Base-by-base conservation (phyloP, 139 green algal species). In the Ettlia oleoabundans region DNA sequence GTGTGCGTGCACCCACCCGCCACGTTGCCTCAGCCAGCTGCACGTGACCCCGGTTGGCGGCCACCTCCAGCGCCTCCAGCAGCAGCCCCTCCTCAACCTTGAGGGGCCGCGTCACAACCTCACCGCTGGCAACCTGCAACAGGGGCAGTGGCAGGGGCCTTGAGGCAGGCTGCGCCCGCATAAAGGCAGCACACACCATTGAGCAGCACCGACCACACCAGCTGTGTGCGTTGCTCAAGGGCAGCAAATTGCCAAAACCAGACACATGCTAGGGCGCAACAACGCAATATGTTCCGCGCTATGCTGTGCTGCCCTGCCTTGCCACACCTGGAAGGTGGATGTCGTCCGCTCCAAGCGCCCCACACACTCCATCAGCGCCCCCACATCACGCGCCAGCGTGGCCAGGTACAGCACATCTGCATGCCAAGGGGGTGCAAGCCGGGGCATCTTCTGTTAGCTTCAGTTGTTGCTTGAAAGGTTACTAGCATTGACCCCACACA, bases 71-170 rank as follows among this genome's bases (percentile, higher is more conserved):
- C 78, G 42, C 78, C 13, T 30, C 37, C 52, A 84, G 78, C 78
- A 84, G 66, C 52, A 73, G 64, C 42, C 78, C 78, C 51, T 84
- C 78, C 22, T 84, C 78, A 28, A 84, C 52, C 38, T 84, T 84
- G 6, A 78, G 51, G 0, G 78, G 78, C 47, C 64, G 53, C 15
- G 73, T 69, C 22, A 80, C 10, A 15, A 38, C 40, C 61, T 66
- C 30, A 3, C 22, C 71, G 21, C 47, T 47, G 13, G 55, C 15
- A 15, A 65, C 47, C 47, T 58, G 13, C 47, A 24, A 15, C 47
- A 58, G 13, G 47, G n/a, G n/a, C n/a, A n/a, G n/a, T n/a, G n/a
- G n/a, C n/a, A n/a, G n/a, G n/a, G n/a, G n/a, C n/a, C n/a, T n/a
- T n/a, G n/a, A n/a, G n/a, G n/a, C n/a, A n/a, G n/a, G n/a, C n/a